Base-by-base conservation (phyloP, 352 stramenopile genomes). In the Globisporangium orthogonon region DNA sequence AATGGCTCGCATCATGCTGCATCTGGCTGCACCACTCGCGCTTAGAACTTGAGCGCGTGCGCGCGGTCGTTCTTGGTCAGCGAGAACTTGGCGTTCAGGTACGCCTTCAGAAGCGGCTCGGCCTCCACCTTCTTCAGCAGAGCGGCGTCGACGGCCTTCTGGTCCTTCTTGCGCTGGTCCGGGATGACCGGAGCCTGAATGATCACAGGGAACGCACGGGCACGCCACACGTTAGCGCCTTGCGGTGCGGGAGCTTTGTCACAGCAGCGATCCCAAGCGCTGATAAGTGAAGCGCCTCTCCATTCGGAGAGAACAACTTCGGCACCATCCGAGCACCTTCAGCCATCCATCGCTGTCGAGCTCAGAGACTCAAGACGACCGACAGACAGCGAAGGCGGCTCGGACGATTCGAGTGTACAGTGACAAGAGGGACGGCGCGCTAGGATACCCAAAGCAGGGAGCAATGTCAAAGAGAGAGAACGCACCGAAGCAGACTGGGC, bases 1-100 rank as follows among this genome's bases (percentile, higher is more conserved):
- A 57, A 40, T 43, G 50, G 54, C 46, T 70, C 66, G 58, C 60
- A 53, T 60, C 48, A 54, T 53, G 60, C 60, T 61, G 18, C 28
- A 28, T 31, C 40, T 0, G 61, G 54, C 57, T 63, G 54, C 47
- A 58, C 35, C 46, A 29, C n/a, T 51, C 56, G 53, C 61, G 62
- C 71, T 87, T 99, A 99, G 78, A 99, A 99, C 74, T 98, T 96
- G 82, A 99, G 97, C 61, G 98, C 93, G 86, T 99, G 98, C 46
- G 93, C 96, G 61, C 91, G 94, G 76, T 99, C 96, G 73, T 91
- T 95, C 73, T 98, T 98, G 63, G 78, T 97, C 53, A 99, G 78
- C 64, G 91, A 95, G 83, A 99, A 99, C 71, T 97, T 98, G 50
- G 94, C 94, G 66, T 97, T 96, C 65, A 99, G 75, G 91, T 99